phyloP scores from a whole-genome alignment of 2,329 filamentous ascomycete genomes.

The Cercospora sp. region DNA sequence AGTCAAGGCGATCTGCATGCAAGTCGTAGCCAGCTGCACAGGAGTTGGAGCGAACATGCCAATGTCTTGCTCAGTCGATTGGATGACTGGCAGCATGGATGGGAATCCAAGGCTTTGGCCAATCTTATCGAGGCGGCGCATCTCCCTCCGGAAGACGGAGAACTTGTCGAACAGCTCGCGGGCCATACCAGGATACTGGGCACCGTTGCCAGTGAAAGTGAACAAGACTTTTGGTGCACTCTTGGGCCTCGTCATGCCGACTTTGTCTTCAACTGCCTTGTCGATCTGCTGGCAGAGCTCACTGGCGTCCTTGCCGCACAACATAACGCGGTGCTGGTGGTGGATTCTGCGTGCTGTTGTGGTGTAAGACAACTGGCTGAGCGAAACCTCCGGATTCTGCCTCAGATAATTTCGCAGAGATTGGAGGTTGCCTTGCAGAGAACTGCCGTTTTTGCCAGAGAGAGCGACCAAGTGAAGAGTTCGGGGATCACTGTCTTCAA shows the following conservation, averaged over 20 bases:
- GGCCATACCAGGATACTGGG: slow-evolving; percentile 33
- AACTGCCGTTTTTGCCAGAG: slow-evolving; percentile 29
- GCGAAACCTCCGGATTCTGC: neutral
- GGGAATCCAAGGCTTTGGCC: neutral
- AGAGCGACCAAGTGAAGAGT: slow-evolving; percentile 19
- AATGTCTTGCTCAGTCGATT: slow-evolving; percentile 20
- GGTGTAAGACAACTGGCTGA: slow-evolving; percentile 25
- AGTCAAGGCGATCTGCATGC: slow-evolving; percentile 18
- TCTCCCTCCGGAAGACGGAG: neutral
- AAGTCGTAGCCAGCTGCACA: slow-evolving; percentile 1
- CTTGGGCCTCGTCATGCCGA: neutral
- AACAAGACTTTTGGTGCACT: slow-evolving; percentile 38
- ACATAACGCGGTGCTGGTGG: slow-evolving; percentile 47
- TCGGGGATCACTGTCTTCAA: neutral
- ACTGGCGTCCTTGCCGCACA: neutral
- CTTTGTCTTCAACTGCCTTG: neutral
- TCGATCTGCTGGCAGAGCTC: slow-evolving; percentile 30
- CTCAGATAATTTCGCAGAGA: slow-evolving; percentile 5
- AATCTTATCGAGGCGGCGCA: neutral
- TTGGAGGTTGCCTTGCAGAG: slow-evolving; percentile 17
- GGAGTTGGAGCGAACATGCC: slow-evolving; percentile 18
- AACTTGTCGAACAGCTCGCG: neutral
- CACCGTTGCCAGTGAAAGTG: slow-evolving; percentile 44
- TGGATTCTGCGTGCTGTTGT: slow-evolving; percentile 32
- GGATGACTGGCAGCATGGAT: neutral